Evolutionary conservation across 2,329 filamentous ascomycete genomes (phyloP).

Genomic region (Eutypella sp.): DNA sequence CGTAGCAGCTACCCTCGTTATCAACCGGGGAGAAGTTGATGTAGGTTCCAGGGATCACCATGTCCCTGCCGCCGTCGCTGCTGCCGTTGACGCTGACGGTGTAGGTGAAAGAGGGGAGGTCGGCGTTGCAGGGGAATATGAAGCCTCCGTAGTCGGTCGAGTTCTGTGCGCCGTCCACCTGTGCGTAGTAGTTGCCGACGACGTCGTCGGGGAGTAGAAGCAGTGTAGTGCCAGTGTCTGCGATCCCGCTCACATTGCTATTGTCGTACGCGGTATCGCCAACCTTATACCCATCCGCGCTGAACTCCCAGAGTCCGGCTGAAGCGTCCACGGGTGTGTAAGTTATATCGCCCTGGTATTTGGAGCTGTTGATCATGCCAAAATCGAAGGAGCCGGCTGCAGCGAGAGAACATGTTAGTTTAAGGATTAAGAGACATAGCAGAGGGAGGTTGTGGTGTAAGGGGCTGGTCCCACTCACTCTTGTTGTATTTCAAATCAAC

Average conservation of each 20-base stretch:
- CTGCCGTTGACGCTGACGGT: no score
- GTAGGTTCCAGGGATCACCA: conserved; percentile 40
- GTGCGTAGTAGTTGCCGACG: conserved; percentile 42
- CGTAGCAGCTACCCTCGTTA: conserved; percentile 47
- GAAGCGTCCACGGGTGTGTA: conserved; percentile 20
- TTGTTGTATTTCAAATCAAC: conserved; percentile 17
- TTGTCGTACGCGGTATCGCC: conserved; percentile 11
- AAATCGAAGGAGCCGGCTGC: conserved; percentile 25
- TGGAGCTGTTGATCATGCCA: conserved; percentile 19
- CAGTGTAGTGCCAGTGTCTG: conserved; percentile 56
- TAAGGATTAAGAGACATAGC: not conserved
- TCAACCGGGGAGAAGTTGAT: conserved; percentile 41
- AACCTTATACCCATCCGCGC: conserved; percentile 16
- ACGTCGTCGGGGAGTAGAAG: conserved; percentile 43
- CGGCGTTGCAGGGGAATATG: conserved; percentile 42
- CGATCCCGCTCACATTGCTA: conserved; percentile 34
- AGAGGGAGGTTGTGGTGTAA: not conserved
- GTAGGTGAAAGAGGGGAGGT: conserved; percentile 42
- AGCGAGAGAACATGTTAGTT: not conserved
- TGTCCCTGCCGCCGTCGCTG: conserved; percentile 37
- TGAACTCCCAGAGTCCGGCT: conserved; percentile 24
- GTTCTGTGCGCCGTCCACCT: conserved; percentile 36
- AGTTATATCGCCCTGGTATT: conserved; percentile 17
- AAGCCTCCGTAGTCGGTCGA: conserved; percentile 36
- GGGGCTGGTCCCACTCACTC: conserved; percentile 1